Evolutionary conservation across 257 asterid species (phyloP).

Genomic region (Solanum raphanifolium): DNA sequence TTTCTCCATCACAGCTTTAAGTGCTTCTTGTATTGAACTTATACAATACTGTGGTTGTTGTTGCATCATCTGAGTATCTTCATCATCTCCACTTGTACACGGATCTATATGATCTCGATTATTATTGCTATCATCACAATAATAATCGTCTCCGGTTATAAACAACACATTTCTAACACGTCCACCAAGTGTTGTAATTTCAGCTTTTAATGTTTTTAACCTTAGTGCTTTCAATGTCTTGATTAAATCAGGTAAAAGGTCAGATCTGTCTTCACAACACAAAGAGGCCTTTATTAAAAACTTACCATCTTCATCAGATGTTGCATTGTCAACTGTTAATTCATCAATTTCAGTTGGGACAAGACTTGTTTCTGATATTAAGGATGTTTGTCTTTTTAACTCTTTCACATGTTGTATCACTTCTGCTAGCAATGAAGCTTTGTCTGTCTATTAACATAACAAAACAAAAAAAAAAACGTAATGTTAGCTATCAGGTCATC

Average conservation of each 20-base stretch:
- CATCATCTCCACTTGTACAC: neutral
- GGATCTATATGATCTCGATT: neutral
- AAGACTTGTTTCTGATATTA: slow-evolving; percentile 40
- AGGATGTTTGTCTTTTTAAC: slow-evolving; percentile 60
- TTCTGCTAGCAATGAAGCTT: slow-evolving; percentile 88
- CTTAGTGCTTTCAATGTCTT: slow-evolving; percentile 57
- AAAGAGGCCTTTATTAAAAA: slow-evolving; percentile 60
- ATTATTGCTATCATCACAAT: neutral
- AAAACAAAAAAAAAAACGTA: neutral
- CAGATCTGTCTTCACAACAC: slow-evolving; percentile 81
- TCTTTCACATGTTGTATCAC: slow-evolving; percentile 90
- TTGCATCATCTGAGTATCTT: slow-evolving; percentile 9
- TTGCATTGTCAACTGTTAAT: slow-evolving; percentile 51
- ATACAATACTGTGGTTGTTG: slow-evolving; percentile 15
- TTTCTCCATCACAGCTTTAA: slow-evolving; percentile 73
- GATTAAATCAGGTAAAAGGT: slow-evolving; percentile 71
- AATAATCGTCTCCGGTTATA: slow-evolving; percentile 42
- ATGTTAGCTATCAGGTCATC: neutral
- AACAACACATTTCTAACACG: slow-evolving; percentile 68
- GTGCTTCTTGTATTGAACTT: slow-evolving; percentile 64
- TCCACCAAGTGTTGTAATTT: slow-evolving; percentile 72
- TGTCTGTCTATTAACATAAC: slow-evolving; percentile 42
- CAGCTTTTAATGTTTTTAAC: slow-evolving; percentile 61
- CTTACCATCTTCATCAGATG: slow-evolving; percentile 50
- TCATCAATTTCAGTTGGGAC: slow-evolving; percentile 76